These are phyloP conservation scores for Hemisphaericaspora xylanilytica DNA, from an alignment of 1,139 yeast genomes.

Conservation along the genomic window DNA sequence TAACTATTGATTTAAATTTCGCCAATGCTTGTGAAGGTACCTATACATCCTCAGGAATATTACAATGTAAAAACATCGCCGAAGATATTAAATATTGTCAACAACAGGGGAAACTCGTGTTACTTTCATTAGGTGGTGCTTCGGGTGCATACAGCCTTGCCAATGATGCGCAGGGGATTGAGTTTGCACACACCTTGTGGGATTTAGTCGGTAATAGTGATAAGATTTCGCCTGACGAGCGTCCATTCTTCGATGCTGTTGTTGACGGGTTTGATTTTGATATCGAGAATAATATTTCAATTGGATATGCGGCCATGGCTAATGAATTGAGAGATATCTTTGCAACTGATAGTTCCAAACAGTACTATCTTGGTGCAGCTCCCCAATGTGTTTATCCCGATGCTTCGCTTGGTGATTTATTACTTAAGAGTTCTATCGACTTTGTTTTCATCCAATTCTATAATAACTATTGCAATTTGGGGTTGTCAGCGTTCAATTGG, in stretches of 20 bases:
- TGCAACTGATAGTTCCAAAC: conserved; percentile 50
- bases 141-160: conserved; percentile 75
- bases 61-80: conserved; percentile 65
- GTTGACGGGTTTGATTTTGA: conserved; percentile 50
- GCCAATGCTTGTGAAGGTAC: conserved; percentile 62
- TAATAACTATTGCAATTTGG: conserved; percentile 78
- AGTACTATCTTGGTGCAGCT: conserved; percentile 84
- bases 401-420: conserved; percentile 69
- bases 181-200: conserved; percentile 79
- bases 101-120: conserved; percentile 66
- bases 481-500: conserved; percentile 65
- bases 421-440: conserved; percentile 65
- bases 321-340: conserved; percentile 58
- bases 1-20: conserved; percentile 52
- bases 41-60: conserved; percentile 49
- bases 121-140: conserved; percentile 88
- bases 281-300: conserved; percentile 41
- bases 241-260: conserved; percentile 69
- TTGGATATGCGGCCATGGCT: conserved; percentile 64
- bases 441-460: conserved; percentile 91
- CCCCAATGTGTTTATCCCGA: conserved; percentile 97
- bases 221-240: conserved; percentile 33
- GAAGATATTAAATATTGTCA: conserved; percentile 83
- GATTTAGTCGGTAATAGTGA: conserved; percentile 78
- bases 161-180: conserved; percentile 58